Evolutionary conservation across 2,329 filamentous ascomycete genomes (phyloP).

Genomic region (Emergomyces orientalis): DNA sequence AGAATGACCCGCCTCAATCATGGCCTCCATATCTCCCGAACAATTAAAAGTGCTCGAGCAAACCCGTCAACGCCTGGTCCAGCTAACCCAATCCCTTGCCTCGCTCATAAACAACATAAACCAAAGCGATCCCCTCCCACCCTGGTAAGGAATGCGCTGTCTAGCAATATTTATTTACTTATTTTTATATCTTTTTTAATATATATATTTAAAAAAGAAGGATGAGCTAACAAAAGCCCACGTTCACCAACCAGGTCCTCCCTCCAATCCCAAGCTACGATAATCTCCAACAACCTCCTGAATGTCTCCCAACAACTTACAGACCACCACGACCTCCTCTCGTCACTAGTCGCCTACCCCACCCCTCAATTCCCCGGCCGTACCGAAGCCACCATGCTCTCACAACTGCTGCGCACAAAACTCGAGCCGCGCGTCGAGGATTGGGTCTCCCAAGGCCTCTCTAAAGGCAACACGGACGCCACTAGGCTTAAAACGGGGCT

Average conservation of each 20-base stretch:
- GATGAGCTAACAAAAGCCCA: not conserved
- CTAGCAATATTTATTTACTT: not conserved
- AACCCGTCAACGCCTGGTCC: constrained; percentile 57
- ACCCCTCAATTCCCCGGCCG: constrained; percentile 64
- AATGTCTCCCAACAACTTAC: constrained; percentile 56
- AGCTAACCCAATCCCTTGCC: constrained; percentile 59
- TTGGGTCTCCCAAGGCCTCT: constrained; percentile 57
- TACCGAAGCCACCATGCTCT: constrained; percentile 52
- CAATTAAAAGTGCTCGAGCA: constrained; percentile 58
- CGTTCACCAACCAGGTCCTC: constrained; percentile 47
- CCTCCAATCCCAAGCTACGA: constrained; percentile 60
- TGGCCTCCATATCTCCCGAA: constrained; percentile 32
- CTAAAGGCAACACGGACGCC: constrained; percentile 26
- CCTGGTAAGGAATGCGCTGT: constrained; percentile 43
- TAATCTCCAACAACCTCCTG: constrained; percentile 61
- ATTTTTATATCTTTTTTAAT: not conserved
- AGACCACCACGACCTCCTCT: constrained; percentile 58
- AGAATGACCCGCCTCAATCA: constrained; percentile 12
- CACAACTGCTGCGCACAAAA: constrained; percentile 70
- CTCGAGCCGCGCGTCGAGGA: constrained; percentile 68
- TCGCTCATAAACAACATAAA: constrained; percentile 54
- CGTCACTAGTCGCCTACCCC: constrained; percentile 63
- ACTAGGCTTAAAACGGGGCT: constrained; percentile 18
- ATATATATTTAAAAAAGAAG: too few species aligned
- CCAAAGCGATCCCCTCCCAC: constrained; percentile 56